Base-by-base conservation (phyloP, 805 yeast genomes). In the Brettanomyces custersianus region DNA sequence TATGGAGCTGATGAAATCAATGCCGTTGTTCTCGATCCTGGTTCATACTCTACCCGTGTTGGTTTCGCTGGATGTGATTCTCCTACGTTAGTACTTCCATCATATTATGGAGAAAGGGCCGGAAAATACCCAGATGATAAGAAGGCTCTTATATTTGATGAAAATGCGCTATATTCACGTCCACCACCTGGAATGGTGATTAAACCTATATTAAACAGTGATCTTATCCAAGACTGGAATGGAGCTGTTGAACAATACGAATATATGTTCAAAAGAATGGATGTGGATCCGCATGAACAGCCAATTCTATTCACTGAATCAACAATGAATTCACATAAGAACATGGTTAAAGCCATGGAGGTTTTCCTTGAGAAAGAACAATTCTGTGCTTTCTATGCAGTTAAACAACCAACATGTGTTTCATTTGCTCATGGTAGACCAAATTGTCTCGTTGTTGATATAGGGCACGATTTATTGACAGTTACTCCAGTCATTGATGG, bases 41-140 rank as follows among this genome's bases (percentile, higher is more conserved):
- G 97, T 24, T 80, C 95, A 9, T 75, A 68, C 42, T 63, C 75
- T 40, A 86, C 96, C 5, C 75, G 90, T 36, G 75, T 80, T 15
- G 98, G 98, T 2, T 87, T 74, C 57, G 88, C 96, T 3, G 97
- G 97, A 9, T 90, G 86, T 39, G 96, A 88, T 53, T 70, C 74
- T 36, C 98, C 98, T 10, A 73, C 79, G 43, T 62, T 77, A 4
- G 73, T 82, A 18, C 56, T 79, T 10, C 92, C 96, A 3, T 82
- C 95, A 1, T 70, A 57, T 41, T 85, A 74, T 50, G 38, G 32
- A 2, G 44, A 31, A 9, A 38, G 33, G 4, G 41, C 29, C 1
- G 48, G 40, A 5, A 45, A 42, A 25, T 46, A 48, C 26, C 32
- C 40, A 22, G 41, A 37, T 31, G 39, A 36, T 24, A 33, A 17